phyloP scores from a whole-genome alignment of 192 early-diverging fungal genomes.

The Mortierella claussenii region DNA sequence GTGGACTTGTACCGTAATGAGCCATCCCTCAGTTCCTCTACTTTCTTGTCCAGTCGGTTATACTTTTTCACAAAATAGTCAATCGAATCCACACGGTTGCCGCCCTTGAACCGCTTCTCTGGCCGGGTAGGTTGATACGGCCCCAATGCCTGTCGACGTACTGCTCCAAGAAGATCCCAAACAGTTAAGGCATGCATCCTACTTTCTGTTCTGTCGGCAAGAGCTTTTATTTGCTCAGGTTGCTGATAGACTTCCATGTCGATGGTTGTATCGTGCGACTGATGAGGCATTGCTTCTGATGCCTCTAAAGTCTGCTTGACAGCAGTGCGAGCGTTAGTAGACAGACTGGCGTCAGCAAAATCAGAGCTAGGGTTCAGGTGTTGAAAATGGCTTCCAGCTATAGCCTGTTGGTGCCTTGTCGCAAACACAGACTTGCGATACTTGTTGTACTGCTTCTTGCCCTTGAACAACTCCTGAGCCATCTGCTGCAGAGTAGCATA shows the following conservation, averaged over 20 bases:
- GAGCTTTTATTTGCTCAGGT: constrained; percentile 2
- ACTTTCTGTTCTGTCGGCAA: too few relatives aligned
- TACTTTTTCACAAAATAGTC: constrained; percentile 55
- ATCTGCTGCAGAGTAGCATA: constrained; percentile 12
- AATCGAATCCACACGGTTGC: constrained; percentile 34
- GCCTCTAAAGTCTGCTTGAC: background rate
- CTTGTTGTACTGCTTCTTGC: constrained; percentile 35
- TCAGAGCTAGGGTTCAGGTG: constrained; percentile 2
- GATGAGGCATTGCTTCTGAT: background rate
- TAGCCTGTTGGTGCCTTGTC: background rate
- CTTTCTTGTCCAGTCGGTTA: constrained; percentile 53
- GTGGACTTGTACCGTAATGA: constrained; percentile 60
- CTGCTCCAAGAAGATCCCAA: constrained; percentile 40
- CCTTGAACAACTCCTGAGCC: constrained; percentile 19
- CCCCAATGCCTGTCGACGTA: constrained; percentile 29
- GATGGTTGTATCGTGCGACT: background rate
- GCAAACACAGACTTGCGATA: constrained; percentile 32
- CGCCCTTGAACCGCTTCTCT: constrained; percentile 26
- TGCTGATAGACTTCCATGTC: constrained; percentile 16
- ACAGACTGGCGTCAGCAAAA: background rate
- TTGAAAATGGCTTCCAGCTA: background rate
- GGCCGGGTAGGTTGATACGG: constrained; percentile 49
- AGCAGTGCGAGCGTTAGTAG: constrained; percentile 13
- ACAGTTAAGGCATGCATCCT: constrained; percentile 20
- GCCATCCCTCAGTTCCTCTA: constrained; percentile 53